Percentiles rank a stretch among this genome's conserved stretches.
Conservation (phyloP, 2,329 filamentous ascomycete genomes). For the Phaeoacremonium minimum region DNA sequence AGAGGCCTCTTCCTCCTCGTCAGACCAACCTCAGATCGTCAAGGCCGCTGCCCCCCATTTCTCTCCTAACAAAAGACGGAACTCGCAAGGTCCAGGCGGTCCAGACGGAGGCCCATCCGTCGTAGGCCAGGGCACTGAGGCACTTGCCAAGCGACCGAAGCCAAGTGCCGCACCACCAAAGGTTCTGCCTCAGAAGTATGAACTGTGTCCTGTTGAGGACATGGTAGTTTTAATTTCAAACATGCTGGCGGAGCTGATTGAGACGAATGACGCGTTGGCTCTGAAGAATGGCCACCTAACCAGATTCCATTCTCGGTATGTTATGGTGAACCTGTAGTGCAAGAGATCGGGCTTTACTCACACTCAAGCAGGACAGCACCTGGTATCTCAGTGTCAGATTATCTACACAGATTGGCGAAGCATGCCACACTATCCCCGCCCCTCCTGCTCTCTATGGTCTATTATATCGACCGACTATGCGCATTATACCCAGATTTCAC, state of each 20-base stretch:
- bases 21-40: conserved; percentile 17
- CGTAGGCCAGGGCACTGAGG: conserved; percentile 12
- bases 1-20: conserved; percentile 10
- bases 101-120: conserved; percentile 6
- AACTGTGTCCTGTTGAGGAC: conserved; percentile 76
- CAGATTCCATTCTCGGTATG: conserved; percentile 87
- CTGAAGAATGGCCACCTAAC: conserved; percentile 83
- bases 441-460: conserved; percentile 96
- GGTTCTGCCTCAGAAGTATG: conserved; percentile 69
- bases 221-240: conserved; percentile 87
- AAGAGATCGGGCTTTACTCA: conserved; percentile 16
- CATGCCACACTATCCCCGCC: conserved; percentile 92
- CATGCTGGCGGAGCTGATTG: conserved; percentile 93
- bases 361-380: conserved; percentile 54
- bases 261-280: conserved; percentile 84
- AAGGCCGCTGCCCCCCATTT: conserved; percentile 14
- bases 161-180: conserved; percentile 49
- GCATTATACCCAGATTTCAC: conserved; percentile 91
- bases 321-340: conserved; percentile 2
- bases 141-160: conserved; percentile 47
- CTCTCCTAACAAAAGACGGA: conserved; percentile 38
- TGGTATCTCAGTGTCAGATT: conserved; percentile 91
- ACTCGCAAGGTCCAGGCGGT: conserved; percentile 30
- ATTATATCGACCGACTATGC: conserved; percentile 94
- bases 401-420: conserved; percentile 85